A percentile compares a stretch with the other conserved stretches of the same genome.
phyloP scores from a whole-genome alignment of 1,139 yeast genomes.

The Taphrina wiesneri region DNA sequence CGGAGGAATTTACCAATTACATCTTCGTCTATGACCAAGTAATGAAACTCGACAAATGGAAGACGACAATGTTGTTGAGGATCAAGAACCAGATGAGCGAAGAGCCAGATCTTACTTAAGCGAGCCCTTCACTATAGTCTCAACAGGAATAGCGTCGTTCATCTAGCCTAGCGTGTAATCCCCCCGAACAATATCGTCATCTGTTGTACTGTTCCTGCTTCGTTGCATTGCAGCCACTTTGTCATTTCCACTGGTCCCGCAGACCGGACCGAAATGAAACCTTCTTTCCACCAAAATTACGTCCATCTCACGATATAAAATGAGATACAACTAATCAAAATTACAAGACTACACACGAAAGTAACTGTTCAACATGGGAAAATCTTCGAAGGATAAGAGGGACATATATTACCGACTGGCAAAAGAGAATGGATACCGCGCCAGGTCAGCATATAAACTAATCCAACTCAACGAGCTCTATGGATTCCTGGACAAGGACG shows the following conservation, averaged over 20 bases:
- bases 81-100: conserved; percentile 75
- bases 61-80: conserved; percentile 79
- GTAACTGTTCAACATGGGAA: conserved; percentile 33
- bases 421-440: conserved; percentile 96
- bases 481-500: conserved; percentile 64
- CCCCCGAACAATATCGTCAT: not conserved
- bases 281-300: not conserved
- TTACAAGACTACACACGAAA: too few species aligned
- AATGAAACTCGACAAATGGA: conserved; percentile 85
- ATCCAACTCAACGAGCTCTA: conserved; percentile 88
- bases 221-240: not conserved
- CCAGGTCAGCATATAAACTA: conserved; percentile 90
- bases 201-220: not conserved
- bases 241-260: not conserved
- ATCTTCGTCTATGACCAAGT: conserved; percentile 86
- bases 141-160: not conserved
- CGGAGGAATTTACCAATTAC: conserved; percentile 70
- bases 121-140: not conserved
- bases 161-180: not conserved
- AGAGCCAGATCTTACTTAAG: conserved; percentile 57
- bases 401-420: conserved; percentile 50
- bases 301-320: not conserved
- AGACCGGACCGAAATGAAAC: not conserved
- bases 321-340: too few species aligned
- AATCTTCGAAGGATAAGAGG: conserved; percentile 33